Conservation (phyloP, 176 grass and related monocot species). For the Miscanthus lutarioriparius region DNA sequence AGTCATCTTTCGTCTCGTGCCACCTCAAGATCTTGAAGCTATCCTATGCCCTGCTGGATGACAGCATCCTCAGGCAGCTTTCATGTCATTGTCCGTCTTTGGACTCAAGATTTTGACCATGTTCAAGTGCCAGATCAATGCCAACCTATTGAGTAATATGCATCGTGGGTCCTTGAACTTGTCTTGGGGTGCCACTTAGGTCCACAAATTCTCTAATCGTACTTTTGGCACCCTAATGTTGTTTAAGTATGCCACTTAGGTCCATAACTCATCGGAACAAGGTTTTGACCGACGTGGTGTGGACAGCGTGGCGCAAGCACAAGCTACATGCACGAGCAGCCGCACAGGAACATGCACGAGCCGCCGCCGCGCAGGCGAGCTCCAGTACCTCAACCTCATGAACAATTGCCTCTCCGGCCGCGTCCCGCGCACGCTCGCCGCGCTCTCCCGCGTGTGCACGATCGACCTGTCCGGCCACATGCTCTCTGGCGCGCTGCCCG, state of each 20-base stretch:
- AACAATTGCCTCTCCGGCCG: constrained; percentile 62
- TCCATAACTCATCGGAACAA: too few species aligned
- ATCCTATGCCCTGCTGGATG: constrained; percentile 3
- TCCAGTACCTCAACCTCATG: constrained; percentile 89
- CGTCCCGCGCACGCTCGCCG: constrained; percentile 58
- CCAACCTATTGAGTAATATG: too few species aligned
- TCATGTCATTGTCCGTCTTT: constrained; percentile 7
- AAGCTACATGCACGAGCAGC: too few species aligned
- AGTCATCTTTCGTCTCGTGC: neutral
- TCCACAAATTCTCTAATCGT: too few species aligned
- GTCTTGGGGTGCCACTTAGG: too few species aligned
- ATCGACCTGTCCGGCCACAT: constrained; percentile 79
- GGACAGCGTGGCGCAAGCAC: too few species aligned
- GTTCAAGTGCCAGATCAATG: constrained; percentile 1
- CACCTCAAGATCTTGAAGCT: constrained; percentile 37
- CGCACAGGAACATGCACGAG: too few species aligned
- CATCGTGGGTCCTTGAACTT: too few species aligned
- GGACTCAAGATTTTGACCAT: constrained; percentile 29
- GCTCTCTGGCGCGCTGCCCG: constrained; percentile 64
- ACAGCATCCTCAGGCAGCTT: neutral
- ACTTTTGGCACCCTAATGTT: too few species aligned
- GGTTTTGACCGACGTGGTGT: too few species aligned
- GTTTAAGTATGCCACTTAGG: too few species aligned
- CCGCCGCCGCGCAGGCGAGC: too few species aligned
- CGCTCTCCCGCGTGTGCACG: constrained; percentile 42